Base-by-base conservation (phyloP, 163 green algal species). In the Scenedesmus sp. region DNA sequence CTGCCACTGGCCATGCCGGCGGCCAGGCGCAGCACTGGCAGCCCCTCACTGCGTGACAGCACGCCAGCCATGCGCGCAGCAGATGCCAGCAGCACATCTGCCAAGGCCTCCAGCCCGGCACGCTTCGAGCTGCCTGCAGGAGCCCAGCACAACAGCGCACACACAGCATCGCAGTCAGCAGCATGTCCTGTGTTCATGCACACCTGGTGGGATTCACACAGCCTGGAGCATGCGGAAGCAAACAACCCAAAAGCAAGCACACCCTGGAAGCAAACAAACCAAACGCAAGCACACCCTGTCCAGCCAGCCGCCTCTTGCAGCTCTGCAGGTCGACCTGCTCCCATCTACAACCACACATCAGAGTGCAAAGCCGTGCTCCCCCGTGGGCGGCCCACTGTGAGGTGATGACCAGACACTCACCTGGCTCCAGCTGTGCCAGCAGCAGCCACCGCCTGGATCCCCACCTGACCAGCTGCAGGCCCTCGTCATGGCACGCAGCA, bases 401-500 rank as follows among this genome's bases (percentile, higher is more conserved):
- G n/a, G n/a, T n/a, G n/a, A n/a, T n/a, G n/a, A n/a, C 40, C 4
- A 65, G 43, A 2, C 22, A 13, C 83, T 68, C 53, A 91, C 86
- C 86, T 86, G 73, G 73, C 5, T 91, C 86, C 4, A 91, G 24
- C 13, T 53, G 73, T 22, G 35, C 73, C 20, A 91, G 24, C 73
- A 91, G 59, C 20, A 91, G 33, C 51, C 51, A 91, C 30, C 22
- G 46, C 33, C 30, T 49, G 3, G 49, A 12, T 20, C n/a, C 46
- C 86, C 86, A 91, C 2, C 86, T 46, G 6, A 91, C 35, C 53
- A 92, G 42, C 80, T 87, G 88, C 81, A 92, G 80, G 6, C 88
- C 88, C n/a, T 87, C 80, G 72, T 92, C 88, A 72, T 92, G 43
- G 5, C 42, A 40, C n/a, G 88, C 88, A 43, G 88, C 88, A 59